These are phyloP conservation scores for Pyrenula aspistea DNA, from an alignment of 495 filamentous ascomycete species.

Conservation along the genomic window DNA sequence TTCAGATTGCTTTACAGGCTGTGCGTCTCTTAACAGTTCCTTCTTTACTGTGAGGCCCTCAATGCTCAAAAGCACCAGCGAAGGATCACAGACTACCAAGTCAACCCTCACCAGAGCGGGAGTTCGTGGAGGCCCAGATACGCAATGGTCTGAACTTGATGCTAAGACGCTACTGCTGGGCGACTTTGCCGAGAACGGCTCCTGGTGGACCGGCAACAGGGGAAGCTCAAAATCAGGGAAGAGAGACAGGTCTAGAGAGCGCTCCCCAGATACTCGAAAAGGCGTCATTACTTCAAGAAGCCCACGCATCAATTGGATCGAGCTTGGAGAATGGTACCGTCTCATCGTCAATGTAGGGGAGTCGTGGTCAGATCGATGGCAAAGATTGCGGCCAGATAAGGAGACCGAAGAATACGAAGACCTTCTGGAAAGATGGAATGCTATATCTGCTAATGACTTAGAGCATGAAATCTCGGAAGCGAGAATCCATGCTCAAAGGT, in stretches of 20 bases:
- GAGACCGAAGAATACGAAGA: slow-evolving; percentile 14
- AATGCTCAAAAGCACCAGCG: slow-evolving; percentile 24
- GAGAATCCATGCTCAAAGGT: slow-evolving; percentile 52
- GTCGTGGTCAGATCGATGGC: slow-evolving; percentile 41
- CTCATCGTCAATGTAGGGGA: slow-evolving; percentile 53
- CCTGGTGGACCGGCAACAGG: slow-evolving; percentile 64
- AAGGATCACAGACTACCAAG: slow-evolving; percentile 15
- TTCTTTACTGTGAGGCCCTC: slow-evolving; percentile 41
- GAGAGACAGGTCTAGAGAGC: slow-evolving; percentile 16
- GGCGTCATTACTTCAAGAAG: slow-evolving; percentile 45
- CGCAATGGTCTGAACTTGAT: slow-evolving; percentile 46
- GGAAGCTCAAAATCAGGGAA: slow-evolving; percentile 15
- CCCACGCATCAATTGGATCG: slow-evolving; percentile 67
- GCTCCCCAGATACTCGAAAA: slow-evolving; percentile 9
- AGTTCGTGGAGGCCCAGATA: slow-evolving; percentile 10
- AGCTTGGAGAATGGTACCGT: slow-evolving; percentile 64
- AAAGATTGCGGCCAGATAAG: slow-evolving; percentile 23
- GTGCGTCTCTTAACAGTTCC: slow-evolving; percentile 60
- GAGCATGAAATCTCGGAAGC: slow-evolving; percentile 53
- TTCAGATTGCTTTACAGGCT: slow-evolving; percentile 50
- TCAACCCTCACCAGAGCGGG: slow-evolving; percentile 13
- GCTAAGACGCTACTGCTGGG: slow-evolving; percentile 70
- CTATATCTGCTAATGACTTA: slow-evolving; percentile 30
- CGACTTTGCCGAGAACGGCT: slow-evolving; percentile 70
- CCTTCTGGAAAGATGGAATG: slow-evolving; percentile 15